phyloP scores from a whole-genome alignment of 495 filamentous ascomycete species.

The Hapsidospora chrysogenum region DNA sequence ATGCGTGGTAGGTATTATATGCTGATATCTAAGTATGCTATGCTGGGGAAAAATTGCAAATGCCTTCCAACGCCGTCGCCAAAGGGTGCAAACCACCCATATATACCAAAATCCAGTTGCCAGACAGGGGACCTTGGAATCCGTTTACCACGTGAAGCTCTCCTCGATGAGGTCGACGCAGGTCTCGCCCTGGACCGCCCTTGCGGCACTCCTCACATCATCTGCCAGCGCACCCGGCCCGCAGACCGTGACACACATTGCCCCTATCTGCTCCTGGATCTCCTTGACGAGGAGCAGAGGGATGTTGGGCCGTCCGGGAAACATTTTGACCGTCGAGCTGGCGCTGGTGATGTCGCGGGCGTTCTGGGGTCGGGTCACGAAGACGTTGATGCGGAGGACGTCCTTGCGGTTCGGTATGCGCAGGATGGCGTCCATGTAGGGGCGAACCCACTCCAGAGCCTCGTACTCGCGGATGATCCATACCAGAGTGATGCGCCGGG shows the following conservation, averaged over 20 bases:
- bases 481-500: constrained; percentile 63
- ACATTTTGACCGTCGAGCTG: constrained; percentile 71
- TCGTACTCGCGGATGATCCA: constrained; percentile 86
- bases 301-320: constrained; percentile 69
- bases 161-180: constrained; percentile 74
- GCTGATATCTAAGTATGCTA: too few species aligned
- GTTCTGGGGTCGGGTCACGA: constrained; percentile 67
- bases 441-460: constrained; percentile 79
- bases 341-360: constrained; percentile 55
- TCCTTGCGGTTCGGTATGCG: constrained; percentile 61
- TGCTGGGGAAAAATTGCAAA: too few species aligned
- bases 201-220: constrained; percentile 60
- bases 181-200: constrained; percentile 44
- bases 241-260: constrained; percentile 82
- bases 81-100: too few species aligned
- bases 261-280: constrained; percentile 58
- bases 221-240: constrained; percentile 73
- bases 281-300: constrained; percentile 61
- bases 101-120: too few species aligned
- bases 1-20: too few species aligned
- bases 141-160: constrained; percentile 79
- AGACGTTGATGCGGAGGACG: constrained; percentile 67
- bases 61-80: too few species aligned
- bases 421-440: constrained; percentile 83
- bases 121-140: too few species aligned